A percentile compares a stretch with the other conserved stretches of the same genome.
Conservation (phyloP, 495 filamentous ascomycete species). For the Trichocladium uniseriatum region DNA sequence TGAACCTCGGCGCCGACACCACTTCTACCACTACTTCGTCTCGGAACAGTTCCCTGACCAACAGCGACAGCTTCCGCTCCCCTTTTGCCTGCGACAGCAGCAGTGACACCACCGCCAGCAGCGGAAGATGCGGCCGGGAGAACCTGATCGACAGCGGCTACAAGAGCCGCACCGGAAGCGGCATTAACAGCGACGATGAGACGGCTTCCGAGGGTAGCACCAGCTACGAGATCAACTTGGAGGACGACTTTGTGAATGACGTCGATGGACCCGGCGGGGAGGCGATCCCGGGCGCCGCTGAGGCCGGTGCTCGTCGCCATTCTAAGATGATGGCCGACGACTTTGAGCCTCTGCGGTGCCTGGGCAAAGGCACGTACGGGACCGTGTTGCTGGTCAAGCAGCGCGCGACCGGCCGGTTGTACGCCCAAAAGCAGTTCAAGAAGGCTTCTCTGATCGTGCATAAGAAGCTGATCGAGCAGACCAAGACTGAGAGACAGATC, state of each 20-base stretch:
- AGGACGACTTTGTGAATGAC: constrained; percentile 77
- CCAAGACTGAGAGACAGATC: constrained; percentile 89
- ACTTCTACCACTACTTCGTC: constrained; percentile 27
- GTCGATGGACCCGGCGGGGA: constrained; percentile 40
- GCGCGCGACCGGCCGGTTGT: constrained; percentile 73
- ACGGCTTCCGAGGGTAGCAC: constrained; percentile 33
- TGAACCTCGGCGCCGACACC: constrained; percentile 45
- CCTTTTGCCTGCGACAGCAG: constrained; percentile 19
- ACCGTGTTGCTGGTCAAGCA: constrained; percentile 91
- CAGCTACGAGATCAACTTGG: constrained; percentile 84
- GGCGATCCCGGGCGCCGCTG: constrained; percentile 23
- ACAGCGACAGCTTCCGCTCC: constrained; percentile 32
- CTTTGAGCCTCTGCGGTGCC: constrained; percentile 86
- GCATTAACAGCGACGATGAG: constrained; percentile 33
- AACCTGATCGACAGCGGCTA: constrained; percentile 19
- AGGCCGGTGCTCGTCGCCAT: constrained; percentile 33
- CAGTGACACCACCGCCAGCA: constrained; percentile 19
- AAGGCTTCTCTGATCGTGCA: constrained; percentile 89
- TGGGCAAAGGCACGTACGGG: constrained; percentile 92
- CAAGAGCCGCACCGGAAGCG: constrained; percentile 20
- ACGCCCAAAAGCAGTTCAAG: constrained; percentile 96
- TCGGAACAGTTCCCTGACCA: constrained; percentile 33
- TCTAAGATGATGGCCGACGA: constrained; percentile 88
- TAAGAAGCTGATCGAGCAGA: constrained; percentile 90
- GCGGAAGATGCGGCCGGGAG: constrained; percentile 14